Conservation (phyloP, 1,139 yeast genomes). For the Blastobotrys persicus region DNA sequence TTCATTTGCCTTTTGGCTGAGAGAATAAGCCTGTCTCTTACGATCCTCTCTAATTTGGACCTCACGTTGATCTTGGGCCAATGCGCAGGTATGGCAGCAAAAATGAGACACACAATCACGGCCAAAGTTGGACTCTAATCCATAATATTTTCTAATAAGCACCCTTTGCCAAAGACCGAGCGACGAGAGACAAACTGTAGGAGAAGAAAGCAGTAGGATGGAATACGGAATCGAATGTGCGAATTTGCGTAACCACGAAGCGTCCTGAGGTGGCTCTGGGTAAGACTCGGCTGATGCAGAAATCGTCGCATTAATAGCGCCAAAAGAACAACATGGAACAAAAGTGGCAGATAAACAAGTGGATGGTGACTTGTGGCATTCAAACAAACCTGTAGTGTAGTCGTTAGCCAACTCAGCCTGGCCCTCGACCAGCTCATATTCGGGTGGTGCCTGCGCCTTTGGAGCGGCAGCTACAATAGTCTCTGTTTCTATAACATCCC, state of each 20-base stretch:
- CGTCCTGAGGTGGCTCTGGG: slow-evolving; percentile 2
- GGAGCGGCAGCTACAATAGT: neutral
- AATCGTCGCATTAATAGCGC: slow-evolving; percentile 18
- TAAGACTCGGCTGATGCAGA: neutral
- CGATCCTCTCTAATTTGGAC: slow-evolving; percentile 19
- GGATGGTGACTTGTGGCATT: slow-evolving; percentile 16
- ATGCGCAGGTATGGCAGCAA: slow-evolving; percentile 22
- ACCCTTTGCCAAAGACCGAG: slow-evolving; percentile 20
- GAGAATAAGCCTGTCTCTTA: slow-evolving; percentile 3
- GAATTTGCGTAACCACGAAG: neutral
- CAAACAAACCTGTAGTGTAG: slow-evolving; percentile 22
- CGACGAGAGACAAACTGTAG: slow-evolving; percentile 10
- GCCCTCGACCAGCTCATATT: slow-evolving; percentile 10
- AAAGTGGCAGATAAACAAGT: slow-evolving; percentile 18
- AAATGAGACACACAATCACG: slow-evolving; percentile 18
- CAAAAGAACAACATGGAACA: slow-evolving; percentile 22
- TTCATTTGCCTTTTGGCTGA: slow-evolving; percentile 1
- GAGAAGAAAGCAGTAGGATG: slow-evolving; percentile 12
- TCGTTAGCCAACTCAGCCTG: slow-evolving; percentile 15
- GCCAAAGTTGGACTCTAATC: slow-evolving; percentile 12
- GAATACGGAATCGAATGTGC: slow-evolving; percentile 17
- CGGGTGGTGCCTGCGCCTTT: slow-evolving; percentile 11
- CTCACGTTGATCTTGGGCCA: slow-evolving; percentile 26
- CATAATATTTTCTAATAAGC: slow-evolving; percentile 19
- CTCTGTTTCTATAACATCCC: neutral